Evolutionary conservation across 106 monocot genomes (phyloP).

Genomic region (Cymbidium sinense): DNA sequence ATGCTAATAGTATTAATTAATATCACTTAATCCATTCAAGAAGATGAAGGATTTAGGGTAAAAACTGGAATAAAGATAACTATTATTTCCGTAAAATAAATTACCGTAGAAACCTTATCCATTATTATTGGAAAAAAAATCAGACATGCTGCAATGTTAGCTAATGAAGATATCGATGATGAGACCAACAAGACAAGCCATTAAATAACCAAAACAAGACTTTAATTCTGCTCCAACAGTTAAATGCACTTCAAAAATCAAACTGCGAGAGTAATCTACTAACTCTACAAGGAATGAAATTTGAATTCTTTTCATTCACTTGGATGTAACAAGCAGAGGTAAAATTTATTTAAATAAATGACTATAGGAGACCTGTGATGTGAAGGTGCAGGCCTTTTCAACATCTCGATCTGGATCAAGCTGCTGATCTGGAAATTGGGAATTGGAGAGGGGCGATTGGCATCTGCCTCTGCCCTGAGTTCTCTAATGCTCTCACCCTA

Average conservation of each 20-base stretch:
- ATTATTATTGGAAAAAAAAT: neutral
- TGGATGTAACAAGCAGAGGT: neutral
- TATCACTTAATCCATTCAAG: no score
- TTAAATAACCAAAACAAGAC: neutral
- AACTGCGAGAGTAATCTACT: neutral
- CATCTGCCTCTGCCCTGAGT: constrained; percentile 25
- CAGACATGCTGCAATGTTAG: neutral
- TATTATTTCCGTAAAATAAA: neutral
- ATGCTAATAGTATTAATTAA: no score
- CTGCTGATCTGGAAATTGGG: constrained; percentile 62
- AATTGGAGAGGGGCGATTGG: constrained; percentile 42
- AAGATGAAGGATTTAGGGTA: no score
- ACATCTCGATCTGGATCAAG: constrained; percentile 37
- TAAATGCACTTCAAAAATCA: neutral
- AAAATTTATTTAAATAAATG: neutral
- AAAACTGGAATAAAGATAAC: no score
- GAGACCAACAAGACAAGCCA: neutral
- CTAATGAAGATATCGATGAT: neutral
- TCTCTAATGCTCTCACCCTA: constrained; percentile 29
- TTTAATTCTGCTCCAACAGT: neutral
- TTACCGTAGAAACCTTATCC: neutral
- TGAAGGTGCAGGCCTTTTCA: constrained; percentile 14
- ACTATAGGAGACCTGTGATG: neutral
- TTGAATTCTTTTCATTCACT: neutral
- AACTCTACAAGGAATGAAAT: neutral